A percentile compares a stretch with the other conserved stretches of the same genome.
phyloP scores from a whole-genome alignment of 2,329 filamentous ascomycete species.

The Fusarium newnesense region DNA sequence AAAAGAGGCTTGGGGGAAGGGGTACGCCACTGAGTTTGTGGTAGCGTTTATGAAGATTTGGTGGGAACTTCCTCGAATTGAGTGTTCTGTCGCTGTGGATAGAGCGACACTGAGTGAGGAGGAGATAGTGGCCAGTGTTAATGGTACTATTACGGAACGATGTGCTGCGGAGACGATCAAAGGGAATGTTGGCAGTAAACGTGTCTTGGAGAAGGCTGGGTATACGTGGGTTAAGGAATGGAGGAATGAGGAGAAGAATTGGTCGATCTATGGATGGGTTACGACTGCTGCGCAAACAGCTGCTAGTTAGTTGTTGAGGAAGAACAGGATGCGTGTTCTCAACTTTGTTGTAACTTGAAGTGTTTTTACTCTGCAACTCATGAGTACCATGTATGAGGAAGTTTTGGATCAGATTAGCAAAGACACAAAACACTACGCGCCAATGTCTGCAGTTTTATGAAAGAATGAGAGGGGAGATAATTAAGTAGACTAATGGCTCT shows the following conservation, averaged over 20 bases:
- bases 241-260: conserved; percentile 11
- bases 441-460: no score
- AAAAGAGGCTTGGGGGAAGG: conserved; percentile 13
- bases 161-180: conserved; percentile 5
- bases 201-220: conserved; percentile 1
- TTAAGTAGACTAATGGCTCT: no score
- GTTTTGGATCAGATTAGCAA: no score
- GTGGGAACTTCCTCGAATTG: not conserved
- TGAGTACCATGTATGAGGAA: no score
- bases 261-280: conserved; percentile 18
- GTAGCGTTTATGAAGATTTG: not conserved
- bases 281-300: no score
- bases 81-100: not conserved
- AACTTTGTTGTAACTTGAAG: no score
- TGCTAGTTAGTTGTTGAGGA: no score
- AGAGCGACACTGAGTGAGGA: not conserved
- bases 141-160: not conserved
- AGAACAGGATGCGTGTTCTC: no score
- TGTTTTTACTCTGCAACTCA: no score
- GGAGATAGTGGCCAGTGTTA: not conserved
- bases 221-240: not conserved
- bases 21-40: conserved; percentile 3
- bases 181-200: not conserved
- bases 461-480: no score
- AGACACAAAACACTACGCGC: no score